Evolutionary conservation across 75 land plant genomes (phyloP), one percentile per base, ranked within the genome.

Genomic region (Larix kaempferi): DNA sequence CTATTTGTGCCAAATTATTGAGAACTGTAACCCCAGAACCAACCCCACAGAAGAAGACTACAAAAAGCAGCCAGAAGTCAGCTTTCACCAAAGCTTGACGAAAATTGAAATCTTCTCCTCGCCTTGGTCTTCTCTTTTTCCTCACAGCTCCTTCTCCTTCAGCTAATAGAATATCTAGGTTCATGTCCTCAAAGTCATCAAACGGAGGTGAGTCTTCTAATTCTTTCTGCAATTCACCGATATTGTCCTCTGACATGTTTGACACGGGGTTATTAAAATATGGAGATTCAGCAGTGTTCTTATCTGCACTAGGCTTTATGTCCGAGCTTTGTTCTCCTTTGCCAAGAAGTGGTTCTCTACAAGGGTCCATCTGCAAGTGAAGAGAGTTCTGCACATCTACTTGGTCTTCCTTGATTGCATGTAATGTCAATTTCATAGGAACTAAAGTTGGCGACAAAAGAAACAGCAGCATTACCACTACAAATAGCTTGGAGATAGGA

Each of bases 1-100:
- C 99, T 60, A 94, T 96, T 73, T 96, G 99, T 19, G 94, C 99
- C 63, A 94, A 81, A 79, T 96, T 96, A 79, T 96, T 92, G 55
- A 94, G 88, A 12, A 86, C 90, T 17, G 90, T 88, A 5, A 91
- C 85, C 2, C 96, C 96, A 23, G 96, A 84, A 44, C 95, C 95
- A 59, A 85, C 90, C n/a, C 92, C 92, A 84, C 89, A 85, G 66
- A 94, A 91, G 76, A 86, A 88, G 6, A 82, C 82, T 16, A 91
- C 6, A 80, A 90, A 95, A 29, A 95, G 80, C 56, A 95, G 91
- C 98, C 98, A 95, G 77, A 95, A 93, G 81, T 95, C 96, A 56
- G 92, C 96, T 78, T 91, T 95, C 4, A 91, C 76, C 5, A 93
- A 11, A 52, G 92, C 92, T 77, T 95, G 83, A 23, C 86, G 76